These are phyloP conservation scores for Fraxinus velutina DNA, from an alignment of 305 asterid genomes.

Conservation along the genomic window DNA sequence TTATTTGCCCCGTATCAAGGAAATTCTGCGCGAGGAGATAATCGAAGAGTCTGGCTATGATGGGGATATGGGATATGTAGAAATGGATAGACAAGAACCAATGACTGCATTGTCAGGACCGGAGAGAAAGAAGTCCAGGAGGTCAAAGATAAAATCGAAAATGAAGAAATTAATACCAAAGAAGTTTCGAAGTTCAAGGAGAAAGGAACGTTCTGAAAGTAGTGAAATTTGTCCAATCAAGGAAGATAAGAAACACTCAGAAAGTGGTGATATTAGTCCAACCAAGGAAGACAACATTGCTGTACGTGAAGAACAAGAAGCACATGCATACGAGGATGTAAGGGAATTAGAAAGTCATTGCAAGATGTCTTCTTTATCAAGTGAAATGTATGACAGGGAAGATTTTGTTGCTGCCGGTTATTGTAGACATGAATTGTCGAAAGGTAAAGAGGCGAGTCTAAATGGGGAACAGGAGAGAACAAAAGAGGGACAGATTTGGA, in stretches of 20 bases:
- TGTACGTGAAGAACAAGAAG: constrained; percentile 19
- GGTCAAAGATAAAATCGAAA: constrained; percentile 49
- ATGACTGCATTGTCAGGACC: constrained; percentile 18
- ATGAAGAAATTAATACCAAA: constrained; percentile 48
- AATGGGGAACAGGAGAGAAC: constrained; percentile 11
- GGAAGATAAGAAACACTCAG: not conserved
- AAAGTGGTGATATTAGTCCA: constrained; percentile 2
- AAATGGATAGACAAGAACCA: constrained; percentile 33
- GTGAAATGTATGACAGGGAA: constrained; percentile 19
- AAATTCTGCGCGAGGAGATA: constrained; percentile 30
- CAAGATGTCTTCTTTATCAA: constrained; percentile 24
- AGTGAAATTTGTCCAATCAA: constrained; percentile 1
- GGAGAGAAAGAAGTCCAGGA: constrained; percentile 38
- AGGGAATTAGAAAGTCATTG: constrained; percentile 13
- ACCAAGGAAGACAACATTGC: constrained; percentile 4
- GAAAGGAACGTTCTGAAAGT: constrained; percentile 17
- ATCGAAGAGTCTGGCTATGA: constrained; percentile 7
- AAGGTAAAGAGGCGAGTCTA: constrained; percentile 8
- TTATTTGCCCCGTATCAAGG: constrained; percentile 14
- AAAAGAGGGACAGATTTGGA: constrained; percentile 22
- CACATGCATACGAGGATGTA: not conserved
- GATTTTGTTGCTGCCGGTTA: constrained; percentile 1
- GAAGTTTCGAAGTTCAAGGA: constrained; percentile 37
- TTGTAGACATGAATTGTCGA: not conserved
- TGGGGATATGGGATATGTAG: constrained; percentile 17